phyloP scores from a whole-genome alignment of 768 basidiomycete species.

The Dendrothele bispora region DNA sequence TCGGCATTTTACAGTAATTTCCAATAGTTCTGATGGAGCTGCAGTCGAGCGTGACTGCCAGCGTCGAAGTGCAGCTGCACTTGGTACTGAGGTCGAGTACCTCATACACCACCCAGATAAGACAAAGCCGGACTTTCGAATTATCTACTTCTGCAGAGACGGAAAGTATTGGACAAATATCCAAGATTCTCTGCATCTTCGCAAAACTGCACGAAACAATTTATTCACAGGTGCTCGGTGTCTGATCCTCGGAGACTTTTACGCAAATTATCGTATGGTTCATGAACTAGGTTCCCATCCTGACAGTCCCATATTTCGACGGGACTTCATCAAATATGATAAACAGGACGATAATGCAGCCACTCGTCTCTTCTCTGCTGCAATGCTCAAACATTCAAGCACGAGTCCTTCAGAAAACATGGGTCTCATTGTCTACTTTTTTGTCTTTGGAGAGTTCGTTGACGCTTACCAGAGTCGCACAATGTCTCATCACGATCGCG shows the following conservation, averaged over 20 bases:
- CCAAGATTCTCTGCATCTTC: constrained; percentile 36
- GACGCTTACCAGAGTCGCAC: constrained; percentile 27
- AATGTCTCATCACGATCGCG: constrained; percentile 16
- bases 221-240: constrained; percentile 30
- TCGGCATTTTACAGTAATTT: neutral
- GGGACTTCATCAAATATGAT: constrained; percentile 32
- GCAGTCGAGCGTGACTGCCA: neutral
- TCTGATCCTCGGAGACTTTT: constrained; percentile 21
- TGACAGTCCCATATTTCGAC: constrained; percentile 22
- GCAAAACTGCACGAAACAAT: constrained; percentile 36
- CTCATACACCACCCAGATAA: neutral
- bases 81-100: neutral
- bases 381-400: constrained; percentile 15
- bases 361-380: constrained; percentile 30
- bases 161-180: constrained; percentile 24
- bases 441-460: constrained; percentile 27
- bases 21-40: neutral
- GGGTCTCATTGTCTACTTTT: constrained; percentile 25
- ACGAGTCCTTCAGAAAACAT: constrained; percentile 16
- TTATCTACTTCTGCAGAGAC: constrained; percentile 10
- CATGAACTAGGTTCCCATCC: constrained; percentile 15
- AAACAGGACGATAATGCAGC: constrained; percentile 37
- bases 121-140: neutral
- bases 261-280: constrained; percentile 17
- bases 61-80: neutral